Evolutionary conservation across 805 yeast genomes (phyloP), one percentile per base, ranked within the genome.

Genomic region (Schwanniomyces occidentalis): DNA sequence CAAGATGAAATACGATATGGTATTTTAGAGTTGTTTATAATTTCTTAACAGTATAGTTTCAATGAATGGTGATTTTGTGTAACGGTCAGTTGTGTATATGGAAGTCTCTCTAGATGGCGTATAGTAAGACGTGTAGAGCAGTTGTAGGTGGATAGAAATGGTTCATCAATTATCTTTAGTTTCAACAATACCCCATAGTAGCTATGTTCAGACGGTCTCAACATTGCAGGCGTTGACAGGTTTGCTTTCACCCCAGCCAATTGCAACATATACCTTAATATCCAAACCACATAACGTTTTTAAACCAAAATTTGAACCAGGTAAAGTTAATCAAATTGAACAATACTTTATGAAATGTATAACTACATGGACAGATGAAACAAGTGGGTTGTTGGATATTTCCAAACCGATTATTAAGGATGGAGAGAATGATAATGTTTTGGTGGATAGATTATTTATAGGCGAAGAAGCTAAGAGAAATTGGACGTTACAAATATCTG

Each of bases 401-500:
- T 37, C 56, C 4, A 16, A 34, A 20, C 64, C 71, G 1, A 28
- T 61, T 4, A 12, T 54, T 10, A 40, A 45, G 12, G 56, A 43
- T 2, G 44, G 27, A 12, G 40, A 34, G 6, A n/a, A n/a, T n/a
- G 42, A 45, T 13, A 45, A 45, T 24, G 42, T 58, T 5, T 42
- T 52, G 23, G 66, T 59, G 12, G 58, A 49, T 21, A 49, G 62
- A 27, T 48, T 65, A 15, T 65, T 68, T 37, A 46, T 48, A 20
- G 35, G 39, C 2, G 31, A 37, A 28, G 46, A 32, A 12, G 36
- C 46, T 38, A 43, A 48, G 43, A 37, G 66, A 49, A 42, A 61
- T 25, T 85, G 90, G 91, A 71, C 81, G 1, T 49, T 85, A 6
- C 84, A 77, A 45, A 66, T 80, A 16, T 65, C 77, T 4, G 95